These are phyloP conservation scores for Heritiera littoralis DNA, from an alignment of 345 rosid species.

Conservation along the genomic window DNA sequence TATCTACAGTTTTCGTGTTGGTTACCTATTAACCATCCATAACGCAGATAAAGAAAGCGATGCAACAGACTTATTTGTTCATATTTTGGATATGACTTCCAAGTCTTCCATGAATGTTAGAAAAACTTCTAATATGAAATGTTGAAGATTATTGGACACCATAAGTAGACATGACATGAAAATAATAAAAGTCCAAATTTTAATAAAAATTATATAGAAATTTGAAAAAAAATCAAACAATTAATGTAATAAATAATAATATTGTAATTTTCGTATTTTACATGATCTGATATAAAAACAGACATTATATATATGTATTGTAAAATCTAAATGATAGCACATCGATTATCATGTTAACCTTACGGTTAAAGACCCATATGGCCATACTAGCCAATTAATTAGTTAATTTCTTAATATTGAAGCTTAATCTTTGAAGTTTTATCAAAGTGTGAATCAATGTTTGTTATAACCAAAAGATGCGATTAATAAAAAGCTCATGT, in stretches of 20 bases:
- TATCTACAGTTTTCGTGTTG: neutral
- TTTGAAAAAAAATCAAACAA: too few species aligned
- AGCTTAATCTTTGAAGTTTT: neutral
- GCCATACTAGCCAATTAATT: too few species aligned
- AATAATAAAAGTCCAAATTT: too few species aligned
- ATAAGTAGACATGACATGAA: too few species aligned
- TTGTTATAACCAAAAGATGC: neutral
- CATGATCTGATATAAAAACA: too few species aligned
- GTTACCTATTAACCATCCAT: neutral
- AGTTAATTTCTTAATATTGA: neutral
- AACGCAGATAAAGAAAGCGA: neutral
- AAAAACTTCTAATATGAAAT: neutral
- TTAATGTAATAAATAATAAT: too few species aligned
- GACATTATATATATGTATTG: too few species aligned
- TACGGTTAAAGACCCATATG: neutral
- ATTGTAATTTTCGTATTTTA: too few species aligned
- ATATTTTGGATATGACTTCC: neutral
- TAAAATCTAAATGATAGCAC: too few species aligned
- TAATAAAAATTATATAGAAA: too few species aligned
- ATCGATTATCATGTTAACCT: neutral
- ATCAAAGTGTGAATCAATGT: too few species aligned
- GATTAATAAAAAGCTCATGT: too few species aligned
- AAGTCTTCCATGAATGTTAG: neutral
- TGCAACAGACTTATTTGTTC: neutral
- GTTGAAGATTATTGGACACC: neutral